These are phyloP conservation scores for Exutisphaerella laricina DNA, from an alignment of 2,329 filamentous ascomycete genomes.

Conservation along the genomic window DNA sequence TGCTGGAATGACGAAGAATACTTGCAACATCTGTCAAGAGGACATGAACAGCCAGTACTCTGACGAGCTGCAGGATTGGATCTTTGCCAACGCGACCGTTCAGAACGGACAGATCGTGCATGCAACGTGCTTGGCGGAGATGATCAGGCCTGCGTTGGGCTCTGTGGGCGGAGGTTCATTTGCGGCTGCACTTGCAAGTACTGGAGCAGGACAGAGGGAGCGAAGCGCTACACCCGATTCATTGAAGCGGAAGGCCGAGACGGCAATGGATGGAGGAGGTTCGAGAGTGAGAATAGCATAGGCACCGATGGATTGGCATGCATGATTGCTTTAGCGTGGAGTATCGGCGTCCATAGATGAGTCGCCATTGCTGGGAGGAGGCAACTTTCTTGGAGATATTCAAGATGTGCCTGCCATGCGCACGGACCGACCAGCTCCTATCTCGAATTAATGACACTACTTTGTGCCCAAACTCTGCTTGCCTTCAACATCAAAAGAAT, in stretches of 20 bases:
- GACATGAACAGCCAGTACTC: constrained; percentile 89
- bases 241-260: constrained; percentile 33
- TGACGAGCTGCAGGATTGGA: constrained; percentile 90
- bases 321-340: constrained; percentile 1
- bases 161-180: constrained; percentile 17
- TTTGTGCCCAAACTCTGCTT: no score
- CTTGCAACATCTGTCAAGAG: constrained; percentile 92
- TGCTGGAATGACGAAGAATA: constrained; percentile 66
- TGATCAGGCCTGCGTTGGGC: constrained; percentile 48
- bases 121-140: constrained; percentile 81
- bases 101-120: constrained; percentile 80
- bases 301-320: neutral
- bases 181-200: constrained; percentile 22
- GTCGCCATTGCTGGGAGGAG: no score
- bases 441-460: neutral
- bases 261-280: constrained; percentile 19
- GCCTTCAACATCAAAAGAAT: neutral
- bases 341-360: no score
- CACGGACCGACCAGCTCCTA: neutral
- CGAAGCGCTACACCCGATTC: constrained; percentile 34
- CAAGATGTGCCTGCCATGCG: no score
- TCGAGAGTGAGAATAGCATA: constrained; percentile 22
- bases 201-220: constrained; percentile 23
- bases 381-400: no score
- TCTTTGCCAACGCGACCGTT: constrained; percentile 84